Percentiles rank a stretch among this genome's conserved stretches.
Evolutionary conservation across 306 rosid species (phyloP).

Genomic region (Cyclanthera cordifolia): DNA sequence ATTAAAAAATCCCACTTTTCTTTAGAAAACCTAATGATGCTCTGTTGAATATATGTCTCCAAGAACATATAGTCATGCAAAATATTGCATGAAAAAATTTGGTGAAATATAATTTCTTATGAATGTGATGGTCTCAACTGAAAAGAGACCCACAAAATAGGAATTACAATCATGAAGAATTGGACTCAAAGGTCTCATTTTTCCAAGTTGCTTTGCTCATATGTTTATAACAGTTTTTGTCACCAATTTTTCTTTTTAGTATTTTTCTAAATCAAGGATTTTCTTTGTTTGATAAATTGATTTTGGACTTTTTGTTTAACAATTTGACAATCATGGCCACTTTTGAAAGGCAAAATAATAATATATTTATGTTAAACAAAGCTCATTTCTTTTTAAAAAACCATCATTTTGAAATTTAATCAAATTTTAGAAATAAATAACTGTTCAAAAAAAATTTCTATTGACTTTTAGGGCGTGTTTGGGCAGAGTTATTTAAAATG

Average conservation of each 20-base stretch:
- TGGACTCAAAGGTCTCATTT: neutral
- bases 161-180: neutral
- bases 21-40: constrained; percentile 46
- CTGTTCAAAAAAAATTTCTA: neutral
- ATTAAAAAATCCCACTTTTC: constrained; percentile 13
- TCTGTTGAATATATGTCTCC: constrained; percentile 67
- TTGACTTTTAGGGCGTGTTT: too few species aligned
- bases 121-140: constrained; percentile 10
- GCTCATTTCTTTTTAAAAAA: neutral
- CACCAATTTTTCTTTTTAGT: neutral
- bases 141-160: constrained; percentile 1
- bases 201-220: constrained; percentile 9
- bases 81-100: constrained; percentile 7
- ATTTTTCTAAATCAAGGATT: neutral
- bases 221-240: neutral
- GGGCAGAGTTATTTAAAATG: too few species aligned
- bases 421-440: neutral
- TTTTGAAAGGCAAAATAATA: neutral
- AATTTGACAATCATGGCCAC: neutral
- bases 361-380: neutral
- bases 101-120: constrained; percentile 1
- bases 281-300: neutral
- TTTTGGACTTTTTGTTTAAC: neutral
- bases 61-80: constrained; percentile 46
- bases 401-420: neutral